Evolutionary conservation across 176 grass and related monocot species (phyloP).

Genomic region (Otatea glauca): DNA sequence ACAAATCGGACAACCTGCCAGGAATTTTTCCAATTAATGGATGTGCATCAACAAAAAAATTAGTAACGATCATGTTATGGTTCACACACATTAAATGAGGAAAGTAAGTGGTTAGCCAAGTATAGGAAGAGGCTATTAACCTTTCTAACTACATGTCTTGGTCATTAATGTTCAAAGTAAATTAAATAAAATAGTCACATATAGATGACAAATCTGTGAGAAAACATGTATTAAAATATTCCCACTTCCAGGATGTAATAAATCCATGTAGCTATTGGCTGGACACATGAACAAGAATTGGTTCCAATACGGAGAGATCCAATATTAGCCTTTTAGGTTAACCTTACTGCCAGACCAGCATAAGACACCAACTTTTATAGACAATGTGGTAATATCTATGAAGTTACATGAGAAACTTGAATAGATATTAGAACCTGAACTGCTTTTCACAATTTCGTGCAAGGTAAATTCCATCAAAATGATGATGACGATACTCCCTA

Average conservation of each 20-base stretch:
- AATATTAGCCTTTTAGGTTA: constrained; percentile 9
- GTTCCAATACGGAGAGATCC: not conserved
- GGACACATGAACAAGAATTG: not conserved
- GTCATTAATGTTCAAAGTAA: constrained; percentile 17
- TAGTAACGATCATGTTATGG: not conserved
- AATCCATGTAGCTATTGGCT: not conserved
- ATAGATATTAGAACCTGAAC: constrained; percentile 3
- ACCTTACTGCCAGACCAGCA: constrained; percentile 5
- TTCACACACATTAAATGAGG: not conserved
- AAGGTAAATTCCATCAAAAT: constrained; percentile 14
- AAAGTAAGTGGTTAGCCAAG: not conserved
- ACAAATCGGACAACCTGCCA: constrained; percentile 83
- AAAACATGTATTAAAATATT: constrained; percentile 14
- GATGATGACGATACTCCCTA: not conserved
- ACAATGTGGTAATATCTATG: not conserved
- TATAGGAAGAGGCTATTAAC: not conserved
- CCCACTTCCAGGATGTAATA: constrained; percentile 4
- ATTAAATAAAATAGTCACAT: constrained; percentile 8
- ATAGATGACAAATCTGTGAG: not conserved
- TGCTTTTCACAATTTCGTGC: constrained; percentile 14
- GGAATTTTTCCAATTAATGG: constrained; percentile 43
- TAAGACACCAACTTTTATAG: not conserved
- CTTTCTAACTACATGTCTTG: not conserved
- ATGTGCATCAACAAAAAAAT: constrained; percentile 4
- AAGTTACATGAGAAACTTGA: constrained; percentile 19